Conservation (phyloP, 352 stramenopile genomes). For the Phytophthora cryptogea region DNA sequence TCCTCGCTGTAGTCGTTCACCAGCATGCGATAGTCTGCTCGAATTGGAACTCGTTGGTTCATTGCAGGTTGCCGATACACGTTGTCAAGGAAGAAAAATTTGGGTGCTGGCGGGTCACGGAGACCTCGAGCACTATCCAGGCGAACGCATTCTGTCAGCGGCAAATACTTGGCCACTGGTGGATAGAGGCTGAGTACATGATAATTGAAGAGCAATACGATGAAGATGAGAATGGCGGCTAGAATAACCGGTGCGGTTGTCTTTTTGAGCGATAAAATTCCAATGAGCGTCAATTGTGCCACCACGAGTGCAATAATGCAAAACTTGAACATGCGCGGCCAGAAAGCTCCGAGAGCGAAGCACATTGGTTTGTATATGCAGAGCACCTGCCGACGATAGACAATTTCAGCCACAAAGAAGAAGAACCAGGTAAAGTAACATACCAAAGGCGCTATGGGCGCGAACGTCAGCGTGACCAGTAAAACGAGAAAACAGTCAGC, state of each 20-base stretch:
- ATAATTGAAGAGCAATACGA: conserved; percentile 67
- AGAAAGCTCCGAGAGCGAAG: conserved; percentile 70
- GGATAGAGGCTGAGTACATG: conserved; percentile 62
- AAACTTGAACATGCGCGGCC: conserved; percentile 79
- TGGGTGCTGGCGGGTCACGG: conserved; percentile 26
- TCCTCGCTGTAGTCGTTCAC: conserved; percentile 38
- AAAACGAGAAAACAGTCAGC: conserved; percentile 72
- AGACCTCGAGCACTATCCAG: conserved; percentile 50
- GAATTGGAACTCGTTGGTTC: conserved; percentile 51
- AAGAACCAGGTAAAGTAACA: conserved; percentile 80
- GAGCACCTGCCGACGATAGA: conserved; percentile 74
- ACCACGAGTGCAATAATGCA: conserved; percentile 75
- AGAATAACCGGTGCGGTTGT: conserved; percentile 39
- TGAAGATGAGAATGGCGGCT: conserved; percentile 36
- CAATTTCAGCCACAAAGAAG: conserved; percentile 67
- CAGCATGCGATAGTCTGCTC: conserved; percentile 67
- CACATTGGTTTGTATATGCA: conserved; percentile 68
- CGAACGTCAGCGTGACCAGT: conserved; percentile 80
- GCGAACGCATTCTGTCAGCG: conserved; percentile 59
- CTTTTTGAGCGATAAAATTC: conserved; percentile 82
- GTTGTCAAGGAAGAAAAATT: conserved; percentile 69
- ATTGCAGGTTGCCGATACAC: conserved; percentile 78
- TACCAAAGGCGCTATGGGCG: conserved; percentile 74
- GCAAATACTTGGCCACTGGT: conserved; percentile 60
- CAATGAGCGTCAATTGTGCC: conserved; percentile 75